These are phyloP conservation scores for Phyllostachys edulis DNA, from an alignment of 176 grass and related monocot species.

Conservation along the genomic window DNA sequence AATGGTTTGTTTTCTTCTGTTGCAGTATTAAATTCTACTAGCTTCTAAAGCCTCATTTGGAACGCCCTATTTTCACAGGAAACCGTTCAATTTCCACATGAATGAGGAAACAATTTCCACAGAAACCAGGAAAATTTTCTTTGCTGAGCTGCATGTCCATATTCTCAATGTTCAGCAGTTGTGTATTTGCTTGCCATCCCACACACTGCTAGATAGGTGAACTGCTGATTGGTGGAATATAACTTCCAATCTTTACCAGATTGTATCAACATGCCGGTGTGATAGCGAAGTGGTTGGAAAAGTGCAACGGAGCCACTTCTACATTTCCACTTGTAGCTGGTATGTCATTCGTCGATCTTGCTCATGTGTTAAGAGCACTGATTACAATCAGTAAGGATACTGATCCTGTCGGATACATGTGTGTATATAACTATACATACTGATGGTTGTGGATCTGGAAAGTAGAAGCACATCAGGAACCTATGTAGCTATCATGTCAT, in stretches of 20 bases:
- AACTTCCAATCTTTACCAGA: background rate
- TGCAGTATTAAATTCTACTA: background rate
- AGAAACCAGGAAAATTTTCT: background rate
- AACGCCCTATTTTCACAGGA: too few species aligned
- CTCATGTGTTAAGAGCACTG: background rate
- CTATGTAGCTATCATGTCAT: background rate
- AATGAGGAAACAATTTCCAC: too few species aligned
- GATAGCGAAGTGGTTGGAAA: conserved; percentile 7
- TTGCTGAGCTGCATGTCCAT: background rate
- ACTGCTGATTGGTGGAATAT: background rate
- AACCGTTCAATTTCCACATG: too few species aligned
- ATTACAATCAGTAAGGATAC: background rate
- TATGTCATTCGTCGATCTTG: background rate
- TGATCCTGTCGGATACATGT: background rate
- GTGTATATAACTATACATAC: background rate
- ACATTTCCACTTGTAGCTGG: too few species aligned
- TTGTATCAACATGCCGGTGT: background rate
- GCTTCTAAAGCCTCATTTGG: background rate
- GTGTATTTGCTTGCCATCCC: background rate
- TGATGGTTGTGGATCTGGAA: background rate
- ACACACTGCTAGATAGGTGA: background rate
- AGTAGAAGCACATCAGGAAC: background rate
- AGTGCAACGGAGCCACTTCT: background rate
- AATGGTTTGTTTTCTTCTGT: conserved; percentile 30
- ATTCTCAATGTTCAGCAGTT: background rate